These are phyloP conservation scores for Chytriomyces hyalinus DNA, from an alignment of 192 early-diverging fungal genomes.

Conservation along the genomic window DNA sequence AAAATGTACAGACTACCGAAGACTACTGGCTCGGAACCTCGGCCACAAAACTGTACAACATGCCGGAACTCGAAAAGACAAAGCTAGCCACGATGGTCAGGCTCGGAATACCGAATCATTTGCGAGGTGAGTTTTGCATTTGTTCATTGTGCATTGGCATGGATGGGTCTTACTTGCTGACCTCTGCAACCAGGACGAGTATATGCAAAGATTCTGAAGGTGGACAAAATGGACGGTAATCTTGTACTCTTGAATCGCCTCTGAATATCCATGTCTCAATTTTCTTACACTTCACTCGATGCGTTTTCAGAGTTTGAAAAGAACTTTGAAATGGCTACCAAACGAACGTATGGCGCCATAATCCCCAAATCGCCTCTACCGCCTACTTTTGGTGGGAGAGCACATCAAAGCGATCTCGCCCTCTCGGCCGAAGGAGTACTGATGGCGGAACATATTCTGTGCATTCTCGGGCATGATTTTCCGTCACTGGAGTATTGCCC, in stretches of 20 bases:
- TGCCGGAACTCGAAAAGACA: slow-evolving; percentile 13
- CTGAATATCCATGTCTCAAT: not conserved
- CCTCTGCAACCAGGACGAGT: slow-evolving; percentile 34
- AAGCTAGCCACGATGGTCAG: slow-evolving; percentile 47
- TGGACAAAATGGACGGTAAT: slow-evolving; percentile 49
- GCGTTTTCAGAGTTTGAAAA: slow-evolving; percentile 45
- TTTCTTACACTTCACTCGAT: not conserved
- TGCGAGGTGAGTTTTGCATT: slow-evolving; percentile 39
- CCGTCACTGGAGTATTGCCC: slow-evolving; percentile 55
- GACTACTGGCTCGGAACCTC: slow-evolving; percentile 13
- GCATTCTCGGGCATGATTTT: slow-evolving; percentile 52
- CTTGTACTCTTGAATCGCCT: not conserved
- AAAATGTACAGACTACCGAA: slow-evolving; percentile 1
- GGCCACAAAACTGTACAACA: slow-evolving; percentile 4
- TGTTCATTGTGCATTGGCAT: not conserved
- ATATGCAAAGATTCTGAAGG: slow-evolving; percentile 45
- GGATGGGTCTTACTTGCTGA: not conserved
- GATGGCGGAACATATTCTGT: slow-evolving; percentile 45
- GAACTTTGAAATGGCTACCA: slow-evolving; percentile 47
- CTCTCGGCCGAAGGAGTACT: slow-evolving; percentile 30
- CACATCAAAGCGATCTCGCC: slow-evolving; percentile 31
- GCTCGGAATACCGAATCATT: slow-evolving; percentile 44
- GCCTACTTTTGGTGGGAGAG: slow-evolving; percentile 49
- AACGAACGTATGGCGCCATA: slow-evolving; percentile 41
- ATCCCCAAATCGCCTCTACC: slow-evolving; percentile 47